Percentiles rank a stretch among this genome's conserved stretches.
Conservation (phyloP, 192 early-diverging fungal genomes). For the Gryganskiella cystojenkinii region DNA sequence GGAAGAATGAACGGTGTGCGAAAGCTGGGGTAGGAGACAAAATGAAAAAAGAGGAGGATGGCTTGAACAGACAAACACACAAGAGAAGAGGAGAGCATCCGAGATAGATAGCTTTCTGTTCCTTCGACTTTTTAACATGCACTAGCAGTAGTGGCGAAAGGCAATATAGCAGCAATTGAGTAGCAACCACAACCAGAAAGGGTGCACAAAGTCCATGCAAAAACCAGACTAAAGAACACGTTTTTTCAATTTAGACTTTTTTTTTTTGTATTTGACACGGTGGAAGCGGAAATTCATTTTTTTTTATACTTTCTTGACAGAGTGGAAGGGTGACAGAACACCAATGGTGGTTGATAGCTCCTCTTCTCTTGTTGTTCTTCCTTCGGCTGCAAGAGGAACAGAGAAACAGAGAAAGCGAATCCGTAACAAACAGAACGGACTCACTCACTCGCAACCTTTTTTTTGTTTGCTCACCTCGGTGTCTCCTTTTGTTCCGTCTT, state of each 20-base stretch:
- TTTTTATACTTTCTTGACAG: slow-evolving; percentile 17
- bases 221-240: too few species aligned
- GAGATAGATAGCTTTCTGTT: slow-evolving; percentile 1
- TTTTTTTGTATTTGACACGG: slow-evolving; percentile 46
- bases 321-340: slow-evolving; percentile 12
- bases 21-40: neutral
- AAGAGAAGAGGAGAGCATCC: slow-evolving; percentile 4
- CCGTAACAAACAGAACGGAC: neutral
- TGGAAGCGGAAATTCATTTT: slow-evolving; percentile 29
- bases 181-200: too few species aligned
- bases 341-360: too few species aligned
- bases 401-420: neutral
- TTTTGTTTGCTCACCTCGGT: neutral
- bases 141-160: too few species aligned
- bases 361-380: too few species aligned
- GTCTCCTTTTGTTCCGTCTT: neutral
- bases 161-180: too few species aligned
- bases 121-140: too few species aligned
- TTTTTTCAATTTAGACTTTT: slow-evolving; percentile 8
- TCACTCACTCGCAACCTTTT: neutral
- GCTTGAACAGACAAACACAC: slow-evolving; percentile 2
- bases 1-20: too few species aligned
- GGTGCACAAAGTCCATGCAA: too few species aligned
- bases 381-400: neutral
- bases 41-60: neutral